phyloP scores from a whole-genome alignment of 2,329 filamentous ascomycete genomes.

The Amauroascus verrucosus region DNA sequence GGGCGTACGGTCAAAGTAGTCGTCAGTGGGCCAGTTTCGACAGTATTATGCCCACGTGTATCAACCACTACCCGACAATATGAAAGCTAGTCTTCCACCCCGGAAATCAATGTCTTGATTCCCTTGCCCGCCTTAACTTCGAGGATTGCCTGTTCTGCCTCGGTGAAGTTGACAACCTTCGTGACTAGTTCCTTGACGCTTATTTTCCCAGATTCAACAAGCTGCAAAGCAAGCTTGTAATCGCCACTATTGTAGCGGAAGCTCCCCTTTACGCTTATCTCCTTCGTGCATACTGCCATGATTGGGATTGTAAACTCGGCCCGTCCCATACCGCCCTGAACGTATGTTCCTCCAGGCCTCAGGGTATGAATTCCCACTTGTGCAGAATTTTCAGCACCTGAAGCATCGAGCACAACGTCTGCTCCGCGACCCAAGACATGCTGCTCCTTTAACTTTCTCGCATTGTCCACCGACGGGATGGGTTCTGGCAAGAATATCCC shows the following conservation, averaged over 20 bases:
- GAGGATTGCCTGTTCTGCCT: conserved; percentile 77
- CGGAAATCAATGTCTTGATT: conserved; percentile 40
- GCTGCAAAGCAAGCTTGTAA: conserved; percentile 70
- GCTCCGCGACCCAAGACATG: conserved; percentile 56
- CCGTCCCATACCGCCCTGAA: conserved; percentile 86
- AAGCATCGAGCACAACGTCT: conserved; percentile 71
- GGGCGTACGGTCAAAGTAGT: no score
- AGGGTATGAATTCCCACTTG: conserved; percentile 63
- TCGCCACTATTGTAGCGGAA: conserved; percentile 86
- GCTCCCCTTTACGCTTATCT: conserved; percentile 73
- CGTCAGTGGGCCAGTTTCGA: no score
- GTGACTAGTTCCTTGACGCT: conserved; percentile 70
- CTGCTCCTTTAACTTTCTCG: conserved; percentile 53
- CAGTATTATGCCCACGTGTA: neutral
- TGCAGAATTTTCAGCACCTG: conserved; percentile 67
- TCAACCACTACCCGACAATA: neutral
- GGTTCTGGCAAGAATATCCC: conserved; percentile 51
- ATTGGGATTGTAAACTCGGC: conserved; percentile 84
- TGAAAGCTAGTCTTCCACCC: conserved; percentile 21
- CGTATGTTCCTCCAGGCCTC: conserved; percentile 61
- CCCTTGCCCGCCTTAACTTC: conserved; percentile 73
- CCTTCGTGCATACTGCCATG: conserved; percentile 78
- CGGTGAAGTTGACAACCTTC: conserved; percentile 62
- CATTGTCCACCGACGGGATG: conserved; percentile 59
- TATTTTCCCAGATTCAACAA: conserved; percentile 63